Base-by-base conservation (phyloP, 2,329 filamentous ascomycete genomes). In the Sporothrix curviconia region DNA sequence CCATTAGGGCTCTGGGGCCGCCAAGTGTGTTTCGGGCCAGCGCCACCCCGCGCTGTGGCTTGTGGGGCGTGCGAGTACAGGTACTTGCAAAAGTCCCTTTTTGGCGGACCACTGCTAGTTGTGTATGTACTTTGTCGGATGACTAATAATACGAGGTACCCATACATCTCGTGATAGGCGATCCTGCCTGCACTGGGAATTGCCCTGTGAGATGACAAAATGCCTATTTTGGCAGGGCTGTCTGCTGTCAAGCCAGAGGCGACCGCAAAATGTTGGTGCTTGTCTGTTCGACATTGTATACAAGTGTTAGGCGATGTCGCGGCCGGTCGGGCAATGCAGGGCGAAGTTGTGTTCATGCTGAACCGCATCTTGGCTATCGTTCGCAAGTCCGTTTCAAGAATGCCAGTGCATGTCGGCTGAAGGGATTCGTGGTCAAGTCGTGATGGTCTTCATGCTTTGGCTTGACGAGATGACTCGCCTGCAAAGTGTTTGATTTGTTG, bases 21-120 rank as follows among this genome's bases (percentile, higher is more conserved):
- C 37, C 50, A 43, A 32, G 50, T 37, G 39, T 32, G 50, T 53
- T 53, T 53, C 37, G 50, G 49, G 14, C 24, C 50, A 53, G 50
- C 42, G 50, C 50, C 50, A 53, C 50, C 50, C 51, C 51, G 39
- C 51, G 51, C 36, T 54, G 51, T 42, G 50, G 50, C 50, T 32
- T 32, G 25, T 15, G 28, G 37, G n/a, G 50, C 25, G 25, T 3
- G 3, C 50, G 6, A 14, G 51, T 54, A 54, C 39, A 11, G 17
- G 39, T 54, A 54, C 51, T 9, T 43, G 2, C 11, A 3, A n/a
- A 28, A 17, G 47, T 25, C 32, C 49, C 49, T 25, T 22, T 42
- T 37, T 40, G 37, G 24, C 24, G 22, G 7, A 15, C 19, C 17
- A 8, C n/a, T 42, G 11, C 12, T 11, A 34, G 9, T 6, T 22